These are phyloP conservation scores for Aspergillus terreus DNA, from an alignment of 2,329 filamentous ascomycete genomes.

Conservation along the genomic window DNA sequence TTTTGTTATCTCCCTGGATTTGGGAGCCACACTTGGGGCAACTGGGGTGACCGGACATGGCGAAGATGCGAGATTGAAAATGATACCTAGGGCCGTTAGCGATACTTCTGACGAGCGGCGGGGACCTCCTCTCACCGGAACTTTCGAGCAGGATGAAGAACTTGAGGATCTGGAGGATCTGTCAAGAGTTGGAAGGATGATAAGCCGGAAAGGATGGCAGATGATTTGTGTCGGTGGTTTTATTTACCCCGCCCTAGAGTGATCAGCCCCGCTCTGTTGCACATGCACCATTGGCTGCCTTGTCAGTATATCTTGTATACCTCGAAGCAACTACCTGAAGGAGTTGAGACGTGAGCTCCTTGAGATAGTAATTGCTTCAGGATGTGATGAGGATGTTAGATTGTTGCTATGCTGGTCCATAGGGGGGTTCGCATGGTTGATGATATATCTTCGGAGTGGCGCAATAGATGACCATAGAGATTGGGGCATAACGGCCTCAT, in stretches of 20 bases:
- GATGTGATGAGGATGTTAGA: no score
- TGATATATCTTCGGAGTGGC: no score
- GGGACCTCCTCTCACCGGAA: no score
- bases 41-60: constrained; percentile 19
- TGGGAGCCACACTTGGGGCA: constrained; percentile 25
- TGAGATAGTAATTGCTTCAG: no score
- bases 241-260: background rate
- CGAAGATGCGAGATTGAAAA: no score
- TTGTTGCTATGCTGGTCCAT: no score
- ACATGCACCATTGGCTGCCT: background rate
- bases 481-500: no score
- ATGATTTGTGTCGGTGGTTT: background rate
- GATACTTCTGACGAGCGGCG: background rate
- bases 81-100: background rate
- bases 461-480: no score
- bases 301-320: background rate
- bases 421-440: no score
- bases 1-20: constrained; percentile 26
- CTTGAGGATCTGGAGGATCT: background rate
- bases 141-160: no score
- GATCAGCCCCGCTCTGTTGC: background rate
- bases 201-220: background rate
- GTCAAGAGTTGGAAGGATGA: background rate
- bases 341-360: no score
- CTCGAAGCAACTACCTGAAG: background rate